phyloP scores from a whole-genome alignment of 306 rosid genomes.

The Prunus kanzakura region DNA sequence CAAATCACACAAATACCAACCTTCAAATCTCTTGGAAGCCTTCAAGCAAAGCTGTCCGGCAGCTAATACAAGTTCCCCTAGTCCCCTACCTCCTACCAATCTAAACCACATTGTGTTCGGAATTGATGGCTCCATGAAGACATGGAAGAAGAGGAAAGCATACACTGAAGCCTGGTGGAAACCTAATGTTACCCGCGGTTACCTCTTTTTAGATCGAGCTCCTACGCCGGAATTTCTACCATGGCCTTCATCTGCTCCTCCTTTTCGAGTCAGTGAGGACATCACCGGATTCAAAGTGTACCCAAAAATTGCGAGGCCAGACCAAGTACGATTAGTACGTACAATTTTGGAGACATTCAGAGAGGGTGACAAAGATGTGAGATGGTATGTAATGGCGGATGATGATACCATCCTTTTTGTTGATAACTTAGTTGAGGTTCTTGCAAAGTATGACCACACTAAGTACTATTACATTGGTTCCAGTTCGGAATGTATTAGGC shows the following conservation, averaged over 20 bases:
- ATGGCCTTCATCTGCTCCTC: constrained; percentile 39
- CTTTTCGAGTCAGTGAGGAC: constrained; percentile 39
- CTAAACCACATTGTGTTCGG: constrained; percentile 36
- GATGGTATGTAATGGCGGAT: constrained; percentile 55
- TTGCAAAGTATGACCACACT: constrained; percentile 34
- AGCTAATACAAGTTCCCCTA: not conserved
- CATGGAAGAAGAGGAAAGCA: constrained; percentile 37
- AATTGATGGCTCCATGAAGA: constrained; percentile 38
- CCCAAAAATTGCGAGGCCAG: not conserved
- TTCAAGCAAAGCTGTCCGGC: constrained; percentile 20
- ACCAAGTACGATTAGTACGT: constrained; percentile 31
- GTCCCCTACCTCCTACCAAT: constrained; percentile 4
- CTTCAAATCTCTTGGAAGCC: constrained; percentile 20
- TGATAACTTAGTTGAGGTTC: constrained; percentile 42
- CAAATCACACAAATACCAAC: constrained; percentile 15
- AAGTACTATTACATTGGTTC: constrained; percentile 39
- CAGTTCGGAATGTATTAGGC: constrained; percentile 33
- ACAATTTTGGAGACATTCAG: constrained; percentile 30
- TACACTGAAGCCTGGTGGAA: constrained; percentile 48
- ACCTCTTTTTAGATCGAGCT: constrained; percentile 37
- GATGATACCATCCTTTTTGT: constrained; percentile 38
- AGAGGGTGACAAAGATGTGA: constrained; percentile 31
- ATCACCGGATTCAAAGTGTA: not conserved
- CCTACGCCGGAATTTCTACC: constrained; percentile 38
- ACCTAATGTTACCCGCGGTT: constrained; percentile 39